phyloP scores from a whole-genome alignment of 2,329 filamentous ascomycete species.

The Xylariaceae sp. region DNA sequence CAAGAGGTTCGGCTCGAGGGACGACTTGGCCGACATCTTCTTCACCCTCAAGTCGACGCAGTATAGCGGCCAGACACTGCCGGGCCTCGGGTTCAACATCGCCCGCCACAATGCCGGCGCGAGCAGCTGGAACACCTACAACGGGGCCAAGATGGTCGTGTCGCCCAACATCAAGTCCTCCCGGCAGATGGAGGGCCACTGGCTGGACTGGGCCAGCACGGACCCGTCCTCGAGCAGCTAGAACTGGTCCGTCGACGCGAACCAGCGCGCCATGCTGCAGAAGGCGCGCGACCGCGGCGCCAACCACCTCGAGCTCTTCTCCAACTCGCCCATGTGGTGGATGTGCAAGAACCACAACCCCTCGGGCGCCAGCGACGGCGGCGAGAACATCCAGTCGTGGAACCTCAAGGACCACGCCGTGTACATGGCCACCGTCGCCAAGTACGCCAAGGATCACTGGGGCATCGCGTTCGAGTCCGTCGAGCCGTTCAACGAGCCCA shows the following conservation, averaged over 20 bases:
- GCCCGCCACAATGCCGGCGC: conserved; percentile 39
- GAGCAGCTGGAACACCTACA: conserved; percentile 31
- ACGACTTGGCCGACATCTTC: conserved; percentile 37
- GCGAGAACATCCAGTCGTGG: conserved; percentile 35
- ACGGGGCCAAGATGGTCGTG: conserved; percentile 31
- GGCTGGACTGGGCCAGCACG: conserved; percentile 33
- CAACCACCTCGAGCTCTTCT: conserved; percentile 39
- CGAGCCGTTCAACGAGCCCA: conserved; percentile 39
- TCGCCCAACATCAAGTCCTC: conserved; percentile 30
- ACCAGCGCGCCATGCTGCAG: conserved; percentile 34
- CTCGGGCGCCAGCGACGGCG: conserved; percentile 31
- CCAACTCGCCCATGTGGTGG: conserved; percentile 42
- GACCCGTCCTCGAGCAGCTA: conserved; percentile 33
- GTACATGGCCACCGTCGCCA: conserved; percentile 36
- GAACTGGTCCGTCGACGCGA: conserved; percentile 36
- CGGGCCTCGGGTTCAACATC: conserved; percentile 38
- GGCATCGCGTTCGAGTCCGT: conserved; percentile 35
- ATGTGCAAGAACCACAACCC: conserved; percentile 39
- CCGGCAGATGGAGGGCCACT: conserved; percentile 36
- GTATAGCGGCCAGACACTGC: conserved; percentile 27
- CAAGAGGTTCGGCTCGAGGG: conserved; percentile 33
- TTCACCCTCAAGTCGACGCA: conserved; percentile 31
- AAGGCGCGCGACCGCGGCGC: conserved; percentile 33
- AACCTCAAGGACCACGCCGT: conserved; percentile 34
- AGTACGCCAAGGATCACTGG: conserved; percentile 35